A percentile compares a stretch with the other conserved stretches of the same genome.
Evolutionary conservation across 1,139 yeast genomes (phyloP).

Genomic region (Hyphopichia fennica): DNA sequence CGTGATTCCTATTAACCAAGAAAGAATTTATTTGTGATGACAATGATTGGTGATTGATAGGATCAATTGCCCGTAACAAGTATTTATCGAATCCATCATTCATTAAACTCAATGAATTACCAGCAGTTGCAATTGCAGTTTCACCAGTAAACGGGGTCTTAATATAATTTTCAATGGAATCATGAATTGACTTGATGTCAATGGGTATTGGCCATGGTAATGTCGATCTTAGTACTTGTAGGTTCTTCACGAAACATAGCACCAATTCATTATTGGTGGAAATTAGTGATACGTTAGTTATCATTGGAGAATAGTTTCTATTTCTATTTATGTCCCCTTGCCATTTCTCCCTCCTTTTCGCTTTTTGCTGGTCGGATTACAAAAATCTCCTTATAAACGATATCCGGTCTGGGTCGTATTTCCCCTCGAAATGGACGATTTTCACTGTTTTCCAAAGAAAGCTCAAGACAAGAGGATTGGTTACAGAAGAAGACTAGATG

Average conservation of each 20-base stretch:
- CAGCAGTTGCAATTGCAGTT: conserved; percentile 18
- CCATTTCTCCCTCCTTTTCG: no score
- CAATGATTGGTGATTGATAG: conserved; percentile 14
- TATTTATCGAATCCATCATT: conserved; percentile 28
- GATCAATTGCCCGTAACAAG: conserved; percentile 16
- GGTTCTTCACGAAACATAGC: neutral
- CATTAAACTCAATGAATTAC: conserved; percentile 27
- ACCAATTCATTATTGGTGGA: neutral
- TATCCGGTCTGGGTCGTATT: no score
- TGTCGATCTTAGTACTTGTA: neutral
- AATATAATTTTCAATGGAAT: neutral
- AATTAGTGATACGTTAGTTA: neutral
- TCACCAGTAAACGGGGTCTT: neutral
- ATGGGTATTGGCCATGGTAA: neutral
- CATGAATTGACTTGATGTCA: neutral
- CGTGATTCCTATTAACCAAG: conserved; percentile 12
- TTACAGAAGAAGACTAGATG: no score
- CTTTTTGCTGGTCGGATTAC: no score
- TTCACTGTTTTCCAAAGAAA: no score
- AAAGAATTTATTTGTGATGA: conserved; percentile 16
- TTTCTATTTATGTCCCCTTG: no score
- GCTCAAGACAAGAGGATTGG: no score
- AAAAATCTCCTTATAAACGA: no score
- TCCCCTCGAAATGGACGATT: no score
- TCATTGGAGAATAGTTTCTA: neutral